phyloP scores from a whole-genome alignment of 768 basidiomycete species.

The Boletus speciosus region DNA sequence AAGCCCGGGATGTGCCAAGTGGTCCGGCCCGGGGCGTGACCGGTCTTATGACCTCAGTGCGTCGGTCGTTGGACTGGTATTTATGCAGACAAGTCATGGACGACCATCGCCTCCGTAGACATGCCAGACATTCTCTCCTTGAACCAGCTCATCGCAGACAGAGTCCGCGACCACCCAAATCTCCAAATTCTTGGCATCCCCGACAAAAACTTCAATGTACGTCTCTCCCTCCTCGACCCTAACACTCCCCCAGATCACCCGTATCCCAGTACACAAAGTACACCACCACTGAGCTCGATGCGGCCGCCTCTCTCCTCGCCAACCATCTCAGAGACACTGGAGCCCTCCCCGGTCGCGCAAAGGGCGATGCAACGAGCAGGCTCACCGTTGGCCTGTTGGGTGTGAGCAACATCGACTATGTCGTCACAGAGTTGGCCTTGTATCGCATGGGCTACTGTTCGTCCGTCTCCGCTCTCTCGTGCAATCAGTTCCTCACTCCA shows the following conservation, averaged over 20 bases:
- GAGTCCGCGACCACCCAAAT: constrained; percentile 18
- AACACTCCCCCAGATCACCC: background rate
- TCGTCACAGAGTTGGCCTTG: constrained; percentile 23
- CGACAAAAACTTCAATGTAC: constrained; percentile 23
- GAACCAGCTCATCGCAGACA: constrained; percentile 26
- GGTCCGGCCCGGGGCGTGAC: background rate
- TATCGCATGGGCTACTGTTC: constrained; percentile 33
- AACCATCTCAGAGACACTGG: constrained; percentile 20
- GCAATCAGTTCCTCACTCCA: background rate
- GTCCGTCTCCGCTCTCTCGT: background rate
- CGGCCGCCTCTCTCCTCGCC: constrained; percentile 25
- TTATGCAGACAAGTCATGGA: background rate
- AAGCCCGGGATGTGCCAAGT: too few relatives aligned
- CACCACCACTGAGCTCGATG: constrained; percentile 24
- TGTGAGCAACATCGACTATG: constrained; percentile 27
- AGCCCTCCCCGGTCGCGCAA: constrained; percentile 20
- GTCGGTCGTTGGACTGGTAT: background rate
- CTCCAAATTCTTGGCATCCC: constrained; percentile 23
- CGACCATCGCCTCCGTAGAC: background rate
- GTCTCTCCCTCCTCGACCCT: background rate
- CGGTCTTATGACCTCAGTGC: background rate
- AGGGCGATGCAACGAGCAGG: constrained; percentile 21
- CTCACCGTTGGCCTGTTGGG: constrained; percentile 27
- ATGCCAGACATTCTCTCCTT: constrained; percentile 26
- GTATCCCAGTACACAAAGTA: constrained; percentile 22